Evolutionary conservation across 257 asterid genomes (phyloP).

Genomic region (Solanum piurae): DNA sequence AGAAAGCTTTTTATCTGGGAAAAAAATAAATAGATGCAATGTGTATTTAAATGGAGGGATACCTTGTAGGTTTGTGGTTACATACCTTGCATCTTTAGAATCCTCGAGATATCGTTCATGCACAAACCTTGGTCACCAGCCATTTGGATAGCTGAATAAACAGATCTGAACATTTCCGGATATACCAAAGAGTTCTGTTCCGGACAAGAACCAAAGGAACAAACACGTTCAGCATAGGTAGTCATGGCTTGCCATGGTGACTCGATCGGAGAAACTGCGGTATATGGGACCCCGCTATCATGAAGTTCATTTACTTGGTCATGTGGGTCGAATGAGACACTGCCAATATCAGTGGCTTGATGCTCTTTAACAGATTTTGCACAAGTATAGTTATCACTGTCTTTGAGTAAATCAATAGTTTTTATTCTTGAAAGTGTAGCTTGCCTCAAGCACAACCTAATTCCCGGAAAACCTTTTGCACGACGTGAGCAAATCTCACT

Average conservation of each 20-base stretch:
- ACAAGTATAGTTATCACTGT: conserved; percentile 9
- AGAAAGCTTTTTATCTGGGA: conserved; percentile 43
- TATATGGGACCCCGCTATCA: conserved; percentile 21
- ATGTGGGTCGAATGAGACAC: conserved; percentile 14
- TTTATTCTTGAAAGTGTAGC: conserved; percentile 40
- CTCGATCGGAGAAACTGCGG: conserved; percentile 21
- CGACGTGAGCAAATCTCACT: conserved; percentile 70
- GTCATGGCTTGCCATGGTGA: conserved; percentile 85
- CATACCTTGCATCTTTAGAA: conserved; percentile 47
- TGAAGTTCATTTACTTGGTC: conserved; percentile 20
- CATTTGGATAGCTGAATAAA: conserved; percentile 68
- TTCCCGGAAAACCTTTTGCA: conserved; percentile 88
- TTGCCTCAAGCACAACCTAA: conserved; percentile 46
- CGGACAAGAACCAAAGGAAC: conserved; percentile 31
- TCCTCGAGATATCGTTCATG: conserved; percentile 49
- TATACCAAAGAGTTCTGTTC: conserved; percentile 17
- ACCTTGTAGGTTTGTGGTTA: neutral
- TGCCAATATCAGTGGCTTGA: conserved; percentile 5
- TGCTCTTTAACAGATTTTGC: conserved; percentile 10
- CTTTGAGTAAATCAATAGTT: conserved; percentile 39
- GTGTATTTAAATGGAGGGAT: conserved; percentile 5
- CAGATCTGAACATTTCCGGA: conserved; percentile 49
- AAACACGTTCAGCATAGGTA: conserved; percentile 41
- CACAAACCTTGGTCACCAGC: conserved; percentile 91
- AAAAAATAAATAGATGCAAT: conserved; percentile 1